These are phyloP conservation scores for Colletotrichum musicola DNA, from an alignment of 2,329 filamentous ascomycete species.

Conservation along the genomic window DNA sequence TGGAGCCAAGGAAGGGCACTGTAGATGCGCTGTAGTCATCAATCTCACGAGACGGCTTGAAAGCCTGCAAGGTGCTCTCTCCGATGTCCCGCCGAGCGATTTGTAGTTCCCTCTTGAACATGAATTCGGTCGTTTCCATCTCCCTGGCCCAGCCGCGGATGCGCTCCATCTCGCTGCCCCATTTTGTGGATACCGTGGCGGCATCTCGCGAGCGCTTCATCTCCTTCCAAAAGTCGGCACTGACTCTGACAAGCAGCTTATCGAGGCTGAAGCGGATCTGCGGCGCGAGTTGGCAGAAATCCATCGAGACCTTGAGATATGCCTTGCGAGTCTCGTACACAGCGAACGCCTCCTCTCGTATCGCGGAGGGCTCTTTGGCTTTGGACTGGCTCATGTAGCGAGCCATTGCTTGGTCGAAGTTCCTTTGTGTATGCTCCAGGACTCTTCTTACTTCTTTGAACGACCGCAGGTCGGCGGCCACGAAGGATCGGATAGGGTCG, in stretches of 20 bases:
- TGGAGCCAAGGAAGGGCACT: slow-evolving; percentile 85
- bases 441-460: slow-evolving; percentile 87
- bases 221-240: slow-evolving; percentile 89
- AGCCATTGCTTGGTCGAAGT: slow-evolving; percentile 84
- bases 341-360: slow-evolving; percentile 95
- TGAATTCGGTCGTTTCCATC: slow-evolving; percentile 89
- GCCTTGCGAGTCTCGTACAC: slow-evolving; percentile 92
- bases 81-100: slow-evolving; percentile 85
- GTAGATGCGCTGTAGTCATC: slow-evolving; percentile 94
- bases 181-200: slow-evolving; percentile 73
- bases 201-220: slow-evolving; percentile 79
- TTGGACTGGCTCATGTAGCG: slow-evolving; percentile 89
- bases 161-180: slow-evolving; percentile 86
- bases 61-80: slow-evolving; percentile 76
- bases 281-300: slow-evolving; percentile 90
- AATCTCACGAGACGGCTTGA: slow-evolving; percentile 88
- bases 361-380: slow-evolving; percentile 89
- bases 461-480: slow-evolving; percentile 81
- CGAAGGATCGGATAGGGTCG: slow-evolving; percentile 85
- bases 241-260: slow-evolving; percentile 85
- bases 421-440: slow-evolving; percentile 84
- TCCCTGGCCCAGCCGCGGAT: slow-evolving; percentile 93
- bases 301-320: slow-evolving; percentile 92
- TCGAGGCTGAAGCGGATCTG: slow-evolving; percentile 88
- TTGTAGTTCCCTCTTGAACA: slow-evolving; percentile 86